Evolutionary conservation across 768 basidiomycete genomes (phyloP), one percentile per base, ranked within the genome.

Genomic region (Xerocomellus chrysenteron): DNA sequence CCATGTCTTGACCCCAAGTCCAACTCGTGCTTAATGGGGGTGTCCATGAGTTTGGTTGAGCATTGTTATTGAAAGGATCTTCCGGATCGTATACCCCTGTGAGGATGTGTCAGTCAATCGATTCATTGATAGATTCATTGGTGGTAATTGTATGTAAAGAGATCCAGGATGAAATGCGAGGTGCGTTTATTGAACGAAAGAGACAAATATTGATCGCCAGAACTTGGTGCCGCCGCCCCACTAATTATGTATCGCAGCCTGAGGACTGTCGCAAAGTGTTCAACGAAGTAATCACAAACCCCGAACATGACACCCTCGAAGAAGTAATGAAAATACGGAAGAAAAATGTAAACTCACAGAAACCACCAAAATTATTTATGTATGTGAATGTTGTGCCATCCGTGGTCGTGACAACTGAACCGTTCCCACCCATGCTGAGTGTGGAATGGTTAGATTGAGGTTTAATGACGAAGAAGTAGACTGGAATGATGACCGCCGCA

Each of bases 341-440:
- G 19, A 40, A 11, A 47, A 52, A 49, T 30, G 52, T 47, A 57
- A 26, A 53, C 84, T 80, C 68, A 86, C 87, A 89, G 65, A 80
- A 82, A 40, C 88, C 88, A 35, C 85, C 91, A 67, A 91, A 89
- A 19, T 80, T 73, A 71, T 94, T 95, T 56, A 76, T 77, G 69
- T 96, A 95, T 3, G 78, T 83, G 72, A 94, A 89, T 2, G 80
- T 84, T 1, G 82, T 73, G 1, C 93, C 94, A 66, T 92, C 81
- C 3, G 80, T 83, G 19, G 78, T 75, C 9, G 78, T 82, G 50
- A 93, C 73, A 5, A 76, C 76, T 30, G 86, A 88, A 11, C 91
- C 92, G 65, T 89, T 84, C 17, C 83, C 82, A 13, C 93, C 93
- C 3, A 76, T 5, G 5, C 42, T 28, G 7, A 52, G 6, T 10